Conservation (phyloP, 2,329 filamentous ascomycete genomes). For the Hypomyces rosellus region DNA sequence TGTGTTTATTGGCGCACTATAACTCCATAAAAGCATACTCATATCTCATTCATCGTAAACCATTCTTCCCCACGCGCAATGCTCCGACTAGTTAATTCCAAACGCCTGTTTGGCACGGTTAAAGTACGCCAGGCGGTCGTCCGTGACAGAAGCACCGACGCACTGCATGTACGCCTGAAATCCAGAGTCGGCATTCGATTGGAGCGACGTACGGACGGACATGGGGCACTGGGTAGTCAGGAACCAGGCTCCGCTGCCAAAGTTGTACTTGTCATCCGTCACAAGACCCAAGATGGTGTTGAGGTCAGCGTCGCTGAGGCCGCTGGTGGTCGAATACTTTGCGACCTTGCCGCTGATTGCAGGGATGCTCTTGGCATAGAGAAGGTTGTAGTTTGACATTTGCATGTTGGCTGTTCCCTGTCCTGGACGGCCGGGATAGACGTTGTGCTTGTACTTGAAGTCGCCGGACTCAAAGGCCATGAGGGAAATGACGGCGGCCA, state of each 20-base stretch:
- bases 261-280: slow-evolving; percentile 45
- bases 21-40: too few species aligned
- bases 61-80: too few species aligned
- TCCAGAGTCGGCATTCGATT: slow-evolving; percentile 32
- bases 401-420: slow-evolving; percentile 64
- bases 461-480: slow-evolving; percentile 65
- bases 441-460: slow-evolving; percentile 67
- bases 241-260: slow-evolving; percentile 48
- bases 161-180: slow-evolving; percentile 44
- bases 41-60: too few species aligned
- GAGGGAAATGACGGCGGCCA: slow-evolving; percentile 64
- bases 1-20: too few species aligned
- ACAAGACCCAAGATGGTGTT: slow-evolving; percentile 40
- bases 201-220: slow-evolving; percentile 28
- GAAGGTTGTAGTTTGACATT: slow-evolving; percentile 35
- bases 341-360: slow-evolving; percentile 30
- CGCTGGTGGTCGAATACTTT: slow-evolving; percentile 21
- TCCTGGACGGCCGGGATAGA: slow-evolving; percentile 49
- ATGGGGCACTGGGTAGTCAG: slow-evolving; percentile 36
- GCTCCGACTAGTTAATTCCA: slow-evolving; percentile 19
- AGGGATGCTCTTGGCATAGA: slow-evolving; percentile 41
- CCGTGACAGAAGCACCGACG: slow-evolving; percentile 30
- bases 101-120: slow-evolving; percentile 42
- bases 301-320: slow-evolving; percentile 25
- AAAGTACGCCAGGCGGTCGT: slow-evolving; percentile 36